Evolutionary conservation across 257 asterid genomes (phyloP).

Genomic region (Rauvolfia tetraphylla): DNA sequence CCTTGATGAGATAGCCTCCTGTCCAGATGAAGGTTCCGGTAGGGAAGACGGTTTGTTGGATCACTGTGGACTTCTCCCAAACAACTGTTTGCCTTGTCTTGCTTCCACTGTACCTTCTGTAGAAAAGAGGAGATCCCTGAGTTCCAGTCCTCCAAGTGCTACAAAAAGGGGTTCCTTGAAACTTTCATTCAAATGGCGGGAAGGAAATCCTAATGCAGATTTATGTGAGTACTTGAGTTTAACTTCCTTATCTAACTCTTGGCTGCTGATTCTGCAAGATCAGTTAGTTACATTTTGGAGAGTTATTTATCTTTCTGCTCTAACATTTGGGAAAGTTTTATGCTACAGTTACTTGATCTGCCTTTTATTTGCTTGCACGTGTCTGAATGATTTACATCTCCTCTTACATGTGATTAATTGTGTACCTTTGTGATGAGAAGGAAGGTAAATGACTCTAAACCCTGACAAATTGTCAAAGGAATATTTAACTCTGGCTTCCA

Average conservation of each 20-base stretch:
- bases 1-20: constrained; percentile 50
- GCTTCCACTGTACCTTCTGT: constrained; percentile 59
- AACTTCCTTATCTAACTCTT: constrained; percentile 2
- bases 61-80: constrained; percentile 71
- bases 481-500: background rate
- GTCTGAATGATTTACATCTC: background rate
- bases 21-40: constrained; percentile 42
- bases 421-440: background rate
- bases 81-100: constrained; percentile 86
- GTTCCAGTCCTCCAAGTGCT: constrained; percentile 62
- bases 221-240: constrained; percentile 49
- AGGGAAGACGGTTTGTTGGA: constrained; percentile 56
- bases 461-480: background rate
- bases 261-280: background rate
- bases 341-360: background rate
- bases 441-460: background rate
- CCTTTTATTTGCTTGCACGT: background rate
- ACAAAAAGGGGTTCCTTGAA: constrained; percentile 73
- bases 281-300: no score
- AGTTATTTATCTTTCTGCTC: background rate
- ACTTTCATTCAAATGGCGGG: constrained; percentile 80
- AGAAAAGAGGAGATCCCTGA: constrained; percentile 67
- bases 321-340: no score
- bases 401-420: background rate
- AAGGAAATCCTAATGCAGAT: constrained; percentile 54